Evolutionary conservation across 2,329 filamentous ascomycete species (phyloP), one percentile per base, ranked within the genome.

Genomic region (Teratosphaeria viscida): DNA sequence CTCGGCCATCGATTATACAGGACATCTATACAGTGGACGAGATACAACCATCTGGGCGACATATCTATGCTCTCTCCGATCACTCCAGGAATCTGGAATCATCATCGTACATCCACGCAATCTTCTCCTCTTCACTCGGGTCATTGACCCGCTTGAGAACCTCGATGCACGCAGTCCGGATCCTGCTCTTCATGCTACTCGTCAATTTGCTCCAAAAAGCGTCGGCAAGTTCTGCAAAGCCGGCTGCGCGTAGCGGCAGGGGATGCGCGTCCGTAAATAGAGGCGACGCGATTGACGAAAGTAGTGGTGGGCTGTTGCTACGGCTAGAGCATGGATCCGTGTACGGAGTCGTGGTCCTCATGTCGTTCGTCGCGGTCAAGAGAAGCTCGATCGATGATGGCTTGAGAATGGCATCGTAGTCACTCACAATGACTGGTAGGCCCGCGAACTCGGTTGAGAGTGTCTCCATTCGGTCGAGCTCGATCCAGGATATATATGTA

Each of bases 21-120:
- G 16, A 19, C 11, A 43, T 43, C 37, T 43, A 43, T 11, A 7
- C 29, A 32, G 23, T 23, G 27, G 19, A 23, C 5, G 52, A 32
- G 32, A 10, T 49, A 23, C 43, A 49, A 19, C 32, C 52, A 35
- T 32, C 26, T 54, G 43, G 43, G 23, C 43, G 19, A 6, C 43
- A 5, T 1, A 49, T 49, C 16, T 23, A 19, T 49, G 56, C 52
- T 53, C 32, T 34, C 32, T 19, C 43, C 43, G 27, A 49, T 66
- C 63, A 71, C 55, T 70, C 69, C 55, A 71, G 65, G 52, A 70
- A 66, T 10, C 68, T 59, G 32, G 68, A 67, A 61, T 70, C 69
- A 54, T 69, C 65, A 57, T 71, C 67, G 29, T 63, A 67, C 34
- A 60, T 56, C 62, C 62, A 63, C n/a, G 52, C 53, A 35, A 56